Base-by-base conservation (phyloP, 345 rosid genomes). In the Leavenworthia alabamica region DNA sequence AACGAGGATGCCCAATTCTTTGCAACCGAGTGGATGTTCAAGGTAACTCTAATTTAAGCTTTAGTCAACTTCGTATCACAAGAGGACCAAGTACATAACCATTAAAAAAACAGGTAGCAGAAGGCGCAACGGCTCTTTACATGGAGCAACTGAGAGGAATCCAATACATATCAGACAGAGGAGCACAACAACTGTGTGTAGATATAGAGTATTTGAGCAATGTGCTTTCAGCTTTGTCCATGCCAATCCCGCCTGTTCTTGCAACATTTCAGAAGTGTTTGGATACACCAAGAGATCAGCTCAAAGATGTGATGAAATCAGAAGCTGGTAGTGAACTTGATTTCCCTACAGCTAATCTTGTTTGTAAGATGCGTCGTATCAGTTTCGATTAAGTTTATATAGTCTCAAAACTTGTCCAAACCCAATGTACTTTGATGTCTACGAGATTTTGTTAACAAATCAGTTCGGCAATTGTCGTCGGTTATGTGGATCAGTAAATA, bases 1-100 rank as follows among this genome's bases (percentile, higher is more conserved):
- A 85, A 81, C 40, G 97, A 93, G 7, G 99, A 89, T 32, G 95
- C 92, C 9, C 99, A 89, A 60, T 82, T 87, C 71, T 89, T 87
- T 49, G 96, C 99, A 57, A 83, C 99, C 6, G 99, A 93, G 76
- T 93, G 99, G 99, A 93, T 93, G 97, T 90, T 93, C 80, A 93
- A 89, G 90, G 98, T 92, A 79, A 73, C 0, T 43, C 27, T 69
- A 31, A 16, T 1, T 35, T 53, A 17, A 16, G 27, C 41, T 27
- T 24, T 24, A 8, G 12, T 44, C 16, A 60, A 51, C 20, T 39
- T 60, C 6, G 4, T 28, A 50, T 49, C 2, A 24, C 58, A 29
- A 19, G n/a, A 51, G 42, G 15, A 33, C 39, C 8, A 37, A 32
- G 54, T 51, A 16, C 47, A 0, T 60, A 42, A 51, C 23, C 31